A percentile compares a stretch with the other conserved stretches of the same genome.
Conservation (phyloP, 2,329 filamentous ascomycete species). For the Fusarium solani-melongenae region DNA sequence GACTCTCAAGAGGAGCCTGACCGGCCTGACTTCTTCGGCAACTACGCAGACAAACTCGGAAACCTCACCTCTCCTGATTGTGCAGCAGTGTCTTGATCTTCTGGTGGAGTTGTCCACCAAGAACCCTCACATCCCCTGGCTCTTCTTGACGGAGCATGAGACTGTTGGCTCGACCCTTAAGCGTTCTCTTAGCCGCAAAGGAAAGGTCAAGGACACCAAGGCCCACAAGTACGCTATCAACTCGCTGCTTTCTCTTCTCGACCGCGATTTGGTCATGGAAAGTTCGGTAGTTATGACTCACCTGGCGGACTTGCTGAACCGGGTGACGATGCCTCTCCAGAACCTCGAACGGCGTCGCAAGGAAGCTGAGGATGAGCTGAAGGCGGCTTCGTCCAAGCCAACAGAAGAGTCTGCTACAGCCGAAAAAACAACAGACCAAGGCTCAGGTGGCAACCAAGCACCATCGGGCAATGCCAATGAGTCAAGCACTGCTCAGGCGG, state of each 20-base stretch:
- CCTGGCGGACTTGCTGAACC: slow-evolving; percentile 85
- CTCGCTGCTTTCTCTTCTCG: slow-evolving; percentile 85
- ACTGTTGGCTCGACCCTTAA: slow-evolving; percentile 78
- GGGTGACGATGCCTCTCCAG: slow-evolving; percentile 87
- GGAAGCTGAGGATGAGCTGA: slow-evolving; percentile 70
- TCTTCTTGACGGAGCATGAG: slow-evolving; percentile 96
- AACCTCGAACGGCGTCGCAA: slow-evolving; percentile 85
- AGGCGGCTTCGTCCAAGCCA: slow-evolving; percentile 52
- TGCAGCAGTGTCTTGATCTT: slow-evolving; percentile 92
- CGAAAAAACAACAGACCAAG: slow-evolving; percentile 29
- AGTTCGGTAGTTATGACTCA: slow-evolving; percentile 97
- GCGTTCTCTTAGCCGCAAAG: slow-evolving; percentile 80
- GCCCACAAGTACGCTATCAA: slow-evolving; percentile 92
- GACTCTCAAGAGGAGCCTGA: slow-evolving; percentile 78
- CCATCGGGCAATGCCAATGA: slow-evolving; percentile 22
- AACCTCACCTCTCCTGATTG: slow-evolving; percentile 92
- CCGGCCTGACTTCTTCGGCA: slow-evolving; percentile 62
- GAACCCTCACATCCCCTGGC: slow-evolving; percentile 87
- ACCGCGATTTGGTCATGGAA: slow-evolving; percentile 95
- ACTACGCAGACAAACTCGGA: slow-evolving; percentile 76
- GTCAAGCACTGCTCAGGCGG: slow-evolving; percentile 44
- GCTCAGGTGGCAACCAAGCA: slow-evolving; percentile 49
- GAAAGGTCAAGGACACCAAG: slow-evolving; percentile 87
- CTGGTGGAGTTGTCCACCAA: slow-evolving; percentile 85
- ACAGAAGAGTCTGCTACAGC: slow-evolving; percentile 48